Conservation (phyloP, 2,329 filamentous ascomycete species). For the Bipolaris victoriae region DNA sequence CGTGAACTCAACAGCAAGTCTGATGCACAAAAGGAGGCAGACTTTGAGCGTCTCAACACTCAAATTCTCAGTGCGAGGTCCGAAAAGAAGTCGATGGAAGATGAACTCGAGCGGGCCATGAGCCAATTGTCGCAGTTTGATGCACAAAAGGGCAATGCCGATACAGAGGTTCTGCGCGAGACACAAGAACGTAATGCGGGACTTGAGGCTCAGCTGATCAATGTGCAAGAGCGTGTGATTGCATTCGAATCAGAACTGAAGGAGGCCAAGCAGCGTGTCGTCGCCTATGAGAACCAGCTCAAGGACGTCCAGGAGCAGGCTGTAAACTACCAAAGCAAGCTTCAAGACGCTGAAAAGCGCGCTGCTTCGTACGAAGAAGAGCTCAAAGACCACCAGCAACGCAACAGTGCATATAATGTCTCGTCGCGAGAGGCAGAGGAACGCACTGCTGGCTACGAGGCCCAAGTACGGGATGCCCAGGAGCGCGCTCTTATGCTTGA, state of each 20-base stretch:
- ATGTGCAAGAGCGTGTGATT: constrained; percentile 43
- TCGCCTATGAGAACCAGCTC: constrained; percentile 43
- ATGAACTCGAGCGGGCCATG: constrained; percentile 46
- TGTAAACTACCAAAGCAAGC: constrained; percentile 39
- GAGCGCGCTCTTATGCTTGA: constrained; percentile 45
- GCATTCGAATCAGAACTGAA: constrained; percentile 40
- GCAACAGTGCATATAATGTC: constrained; percentile 27
- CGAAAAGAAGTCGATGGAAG: constrained; percentile 45
- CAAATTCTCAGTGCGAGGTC: constrained; percentile 47
- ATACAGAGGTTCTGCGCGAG: constrained; percentile 32
- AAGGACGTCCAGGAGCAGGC: constrained; percentile 41
- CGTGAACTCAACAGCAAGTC: constrained; percentile 89
- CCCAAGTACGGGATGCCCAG: constrained; percentile 40
- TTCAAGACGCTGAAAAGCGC: constrained; percentile 36
- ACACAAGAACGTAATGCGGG: constrained; percentile 42
- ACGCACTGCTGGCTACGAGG: constrained; percentile 39
- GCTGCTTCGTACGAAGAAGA: constrained; percentile 38
- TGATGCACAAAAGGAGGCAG: constrained; percentile 59
- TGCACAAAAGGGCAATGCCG: constrained; percentile 28
- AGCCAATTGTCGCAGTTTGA: constrained; percentile 40
- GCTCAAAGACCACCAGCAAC: constrained; percentile 39
- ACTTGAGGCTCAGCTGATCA: constrained; percentile 42
- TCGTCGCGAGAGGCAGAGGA: constrained; percentile 30
- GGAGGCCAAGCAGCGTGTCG: constrained; percentile 33
- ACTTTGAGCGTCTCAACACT: constrained; percentile 51